phyloP scores from a whole-genome alignment of 345 rosid species.

The Iberis pinnata region DNA sequence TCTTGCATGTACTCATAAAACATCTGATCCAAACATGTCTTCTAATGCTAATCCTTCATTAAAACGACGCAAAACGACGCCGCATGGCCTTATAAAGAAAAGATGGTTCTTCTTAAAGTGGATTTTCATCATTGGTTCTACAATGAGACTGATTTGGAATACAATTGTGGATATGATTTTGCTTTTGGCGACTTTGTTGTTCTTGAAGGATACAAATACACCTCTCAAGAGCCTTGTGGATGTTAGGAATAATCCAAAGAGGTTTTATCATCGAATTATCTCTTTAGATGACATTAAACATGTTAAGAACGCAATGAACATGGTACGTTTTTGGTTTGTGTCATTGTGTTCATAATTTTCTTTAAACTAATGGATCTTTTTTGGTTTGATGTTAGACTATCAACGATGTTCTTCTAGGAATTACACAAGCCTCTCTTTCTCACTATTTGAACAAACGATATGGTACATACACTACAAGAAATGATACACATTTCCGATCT shows the following conservation, averaged over 20 bases:
- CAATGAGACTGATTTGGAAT: no score
- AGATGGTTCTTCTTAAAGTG: no score
- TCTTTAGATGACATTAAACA: constrained; percentile 42
- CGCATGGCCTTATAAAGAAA: no score
- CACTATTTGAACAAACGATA: constrained; percentile 28
- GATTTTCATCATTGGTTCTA: no score
- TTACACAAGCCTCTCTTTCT: constrained; percentile 52
- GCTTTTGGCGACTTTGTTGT: constrained; percentile 32
- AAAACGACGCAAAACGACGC: no score
- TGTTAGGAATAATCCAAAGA: constrained; percentile 1
- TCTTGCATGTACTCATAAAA: no score
- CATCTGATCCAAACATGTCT: no score
- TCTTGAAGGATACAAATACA: constrained; percentile 37
- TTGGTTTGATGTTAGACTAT: constrained; percentile 33
- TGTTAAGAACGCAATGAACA: constrained; percentile 4
- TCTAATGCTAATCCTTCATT: no score
- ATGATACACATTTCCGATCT: neutral
- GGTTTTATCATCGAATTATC: constrained; percentile 33
- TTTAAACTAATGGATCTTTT: neutral
- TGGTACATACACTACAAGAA: neutral
- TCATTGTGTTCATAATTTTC: neutral
- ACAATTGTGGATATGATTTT: constrained; percentile 39
- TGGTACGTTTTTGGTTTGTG: neutral
- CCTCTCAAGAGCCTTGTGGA: constrained; percentile 35
- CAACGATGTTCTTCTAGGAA: constrained; percentile 53